phyloP scores from a whole-genome alignment of 306 rosid species.

The Inga leiocalycina region DNA sequence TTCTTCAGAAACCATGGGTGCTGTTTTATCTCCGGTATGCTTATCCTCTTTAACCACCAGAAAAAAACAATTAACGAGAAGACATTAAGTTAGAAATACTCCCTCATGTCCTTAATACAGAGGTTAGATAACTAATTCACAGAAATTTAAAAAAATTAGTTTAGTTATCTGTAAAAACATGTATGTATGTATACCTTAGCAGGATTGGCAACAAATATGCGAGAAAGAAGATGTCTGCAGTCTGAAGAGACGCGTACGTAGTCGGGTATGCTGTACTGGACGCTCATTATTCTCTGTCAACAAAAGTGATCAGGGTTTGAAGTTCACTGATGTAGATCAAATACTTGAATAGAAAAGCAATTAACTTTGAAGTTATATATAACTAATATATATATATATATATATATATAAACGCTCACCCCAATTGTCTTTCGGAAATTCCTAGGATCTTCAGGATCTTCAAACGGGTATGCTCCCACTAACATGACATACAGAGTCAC shows the following conservation, averaged over 20 bases:
- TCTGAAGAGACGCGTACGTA: conserved; percentile 88
- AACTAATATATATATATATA: no score
- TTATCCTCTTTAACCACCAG: conserved; percentile 65
- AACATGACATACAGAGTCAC: conserved; percentile 96
- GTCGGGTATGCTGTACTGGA: conserved; percentile 92
- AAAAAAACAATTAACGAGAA: background rate
- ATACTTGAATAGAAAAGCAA: background rate
- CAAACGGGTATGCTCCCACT: conserved; percentile 97
- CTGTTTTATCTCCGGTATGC: conserved; percentile 78
- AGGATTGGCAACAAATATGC: conserved; percentile 84
- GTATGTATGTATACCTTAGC: conserved; percentile 53
- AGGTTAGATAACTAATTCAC: no score
- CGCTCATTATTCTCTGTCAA: conserved; percentile 82
- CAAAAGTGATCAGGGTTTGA: conserved; percentile 30
- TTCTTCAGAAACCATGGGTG: conserved; percentile 92
- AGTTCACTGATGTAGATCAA: background rate
- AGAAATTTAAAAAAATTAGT: no score
- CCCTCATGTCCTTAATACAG: background rate
- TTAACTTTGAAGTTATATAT: conserved; percentile 6
- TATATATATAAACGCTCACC: conserved; percentile 49
- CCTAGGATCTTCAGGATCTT: conserved; percentile 97
- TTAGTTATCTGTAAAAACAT: no score
- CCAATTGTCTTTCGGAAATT: conserved; percentile 93
- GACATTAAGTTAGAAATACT: background rate
- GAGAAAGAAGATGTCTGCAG: conserved; percentile 79